Evolutionary conservation across 441 rosid genomes (phyloP).

Genomic region (Gossypium gossypioides): DNA sequence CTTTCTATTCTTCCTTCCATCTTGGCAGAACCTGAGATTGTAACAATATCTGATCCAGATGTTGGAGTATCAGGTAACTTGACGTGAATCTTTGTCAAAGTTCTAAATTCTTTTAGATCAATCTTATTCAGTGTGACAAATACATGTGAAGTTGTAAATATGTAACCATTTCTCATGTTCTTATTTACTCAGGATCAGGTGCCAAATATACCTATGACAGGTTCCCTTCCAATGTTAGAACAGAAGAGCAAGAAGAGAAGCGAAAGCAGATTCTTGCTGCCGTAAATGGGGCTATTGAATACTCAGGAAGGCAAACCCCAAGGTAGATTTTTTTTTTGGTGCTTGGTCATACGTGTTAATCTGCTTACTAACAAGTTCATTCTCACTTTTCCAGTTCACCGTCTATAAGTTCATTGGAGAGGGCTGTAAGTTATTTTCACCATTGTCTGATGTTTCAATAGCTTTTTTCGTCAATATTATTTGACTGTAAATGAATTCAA

Average conservation of each 20-base stretch:
- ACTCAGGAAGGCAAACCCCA: constrained; percentile 60
- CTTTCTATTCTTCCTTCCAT: constrained; percentile 64
- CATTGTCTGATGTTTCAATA: constrained; percentile 18
- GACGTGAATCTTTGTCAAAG: background rate
- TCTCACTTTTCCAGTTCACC: constrained; percentile 59
- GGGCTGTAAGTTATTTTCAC: constrained; percentile 71
- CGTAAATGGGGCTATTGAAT: constrained; percentile 80
- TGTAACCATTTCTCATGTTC: background rate
- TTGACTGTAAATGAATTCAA: constrained; percentile 4
- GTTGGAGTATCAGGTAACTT: constrained; percentile 60
- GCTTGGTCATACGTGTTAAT: background rate
- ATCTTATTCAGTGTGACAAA: constrained; percentile 14
- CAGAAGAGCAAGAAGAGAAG: constrained; percentile 94
- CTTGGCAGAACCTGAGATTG: constrained; percentile 60
- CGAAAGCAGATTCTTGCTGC: constrained; percentile 88
- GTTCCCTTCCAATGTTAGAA: constrained; percentile 79
- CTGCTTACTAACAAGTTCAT: constrained; percentile 8
- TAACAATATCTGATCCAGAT: constrained; percentile 84
- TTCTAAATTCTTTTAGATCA: background rate
- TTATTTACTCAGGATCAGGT: constrained; percentile 48
- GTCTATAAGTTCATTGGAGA: constrained; percentile 75
- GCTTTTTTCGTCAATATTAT: constrained; percentile 11
- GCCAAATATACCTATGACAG: constrained; percentile 91
- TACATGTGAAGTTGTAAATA: background rate
- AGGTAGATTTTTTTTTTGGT: constrained; percentile 41